Evolutionary conservation across 495 filamentous ascomycete genomes (phyloP).

Genomic region (Tuber aestivum): DNA sequence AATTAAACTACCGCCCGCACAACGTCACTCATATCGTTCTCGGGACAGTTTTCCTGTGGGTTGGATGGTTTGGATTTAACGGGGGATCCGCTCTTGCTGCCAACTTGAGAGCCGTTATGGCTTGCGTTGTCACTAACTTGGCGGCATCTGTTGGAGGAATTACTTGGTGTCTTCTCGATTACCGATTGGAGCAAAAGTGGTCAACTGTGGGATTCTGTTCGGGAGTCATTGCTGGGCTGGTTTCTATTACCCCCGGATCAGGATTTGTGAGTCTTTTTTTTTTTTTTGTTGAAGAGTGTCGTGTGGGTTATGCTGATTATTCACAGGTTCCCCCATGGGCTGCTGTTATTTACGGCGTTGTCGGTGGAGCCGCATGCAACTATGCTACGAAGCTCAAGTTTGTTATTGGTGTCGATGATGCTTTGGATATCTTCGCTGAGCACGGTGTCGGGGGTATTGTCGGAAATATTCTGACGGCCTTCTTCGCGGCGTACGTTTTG

Average conservation of each 20-base stretch:
- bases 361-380: conserved; percentile 80
- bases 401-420: conserved; percentile 76
- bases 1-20: conserved; percentile 93
- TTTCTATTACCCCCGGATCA: conserved; percentile 88
- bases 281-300: not conserved
- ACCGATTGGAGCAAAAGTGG: conserved; percentile 90
- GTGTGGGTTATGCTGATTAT: conserved; percentile 47
- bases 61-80: conserved; percentile 99
- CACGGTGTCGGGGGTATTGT: conserved; percentile 83
- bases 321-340: conserved; percentile 81
- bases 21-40: conserved; percentile 97
- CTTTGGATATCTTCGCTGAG: conserved; percentile 89
- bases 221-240: conserved; percentile 84
- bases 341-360: conserved; percentile 80
- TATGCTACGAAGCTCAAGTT: conserved; percentile 98
- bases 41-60: conserved; percentile 97
- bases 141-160: conserved; percentile 81
- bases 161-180: conserved; percentile 94
- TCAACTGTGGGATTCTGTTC: conserved; percentile 96
- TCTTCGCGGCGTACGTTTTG: conserved; percentile 75
- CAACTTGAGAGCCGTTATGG: conserved; percentile 81
- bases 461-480: conserved; percentile 80
- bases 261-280: conserved; percentile 36
- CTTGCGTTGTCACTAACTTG: conserved; percentile 64
- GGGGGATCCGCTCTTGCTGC: conserved; percentile 84